phyloP scores from a whole-genome alignment of 495 filamentous ascomycete species.

The Penicillium robsamsonii region DNA sequence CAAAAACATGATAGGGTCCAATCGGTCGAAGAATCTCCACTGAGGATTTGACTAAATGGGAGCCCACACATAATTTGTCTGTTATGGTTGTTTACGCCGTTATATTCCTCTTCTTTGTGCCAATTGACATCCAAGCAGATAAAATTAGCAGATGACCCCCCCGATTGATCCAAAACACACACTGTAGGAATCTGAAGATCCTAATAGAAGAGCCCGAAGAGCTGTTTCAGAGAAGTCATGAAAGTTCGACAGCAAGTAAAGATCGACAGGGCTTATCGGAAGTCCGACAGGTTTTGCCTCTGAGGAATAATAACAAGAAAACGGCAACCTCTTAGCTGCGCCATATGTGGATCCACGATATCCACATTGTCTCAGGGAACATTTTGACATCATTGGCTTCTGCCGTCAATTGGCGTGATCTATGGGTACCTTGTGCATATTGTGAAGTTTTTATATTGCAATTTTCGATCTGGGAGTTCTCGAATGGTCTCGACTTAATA shows the following conservation, averaged over 20 bases:
- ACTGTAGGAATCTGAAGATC: not conserved
- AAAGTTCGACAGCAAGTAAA: not conserved
- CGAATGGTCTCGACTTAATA: not conserved
- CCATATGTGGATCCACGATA: not conserved
- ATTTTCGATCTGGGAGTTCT: not conserved
- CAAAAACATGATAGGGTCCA: not conserved
- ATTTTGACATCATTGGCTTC: conserved; percentile 1
- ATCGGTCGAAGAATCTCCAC: conserved; percentile 4
- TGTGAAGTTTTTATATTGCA: not conserved
- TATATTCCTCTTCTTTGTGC: not conserved
- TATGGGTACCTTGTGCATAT: not conserved
- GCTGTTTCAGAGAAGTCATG: conserved; percentile 1
- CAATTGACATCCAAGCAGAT: not conserved
- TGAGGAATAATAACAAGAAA: not conserved
- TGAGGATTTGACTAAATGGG: not conserved
- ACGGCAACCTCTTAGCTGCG: not conserved
- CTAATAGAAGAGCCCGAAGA: not conserved
- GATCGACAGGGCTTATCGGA: conserved; percentile 3
- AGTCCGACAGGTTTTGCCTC: not conserved
- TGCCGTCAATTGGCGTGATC: not conserved
- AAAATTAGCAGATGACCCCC: not conserved
- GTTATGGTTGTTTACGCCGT: not conserved
- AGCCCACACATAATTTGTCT: not conserved
- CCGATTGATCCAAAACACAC: not conserved
- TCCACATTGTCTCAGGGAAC: conserved; percentile 10